Percentiles rank a stretch among this genome's conserved stretches.
phyloP scores from a whole-genome alignment of 139 green algal species.

The Micromonas commoda region DNA sequence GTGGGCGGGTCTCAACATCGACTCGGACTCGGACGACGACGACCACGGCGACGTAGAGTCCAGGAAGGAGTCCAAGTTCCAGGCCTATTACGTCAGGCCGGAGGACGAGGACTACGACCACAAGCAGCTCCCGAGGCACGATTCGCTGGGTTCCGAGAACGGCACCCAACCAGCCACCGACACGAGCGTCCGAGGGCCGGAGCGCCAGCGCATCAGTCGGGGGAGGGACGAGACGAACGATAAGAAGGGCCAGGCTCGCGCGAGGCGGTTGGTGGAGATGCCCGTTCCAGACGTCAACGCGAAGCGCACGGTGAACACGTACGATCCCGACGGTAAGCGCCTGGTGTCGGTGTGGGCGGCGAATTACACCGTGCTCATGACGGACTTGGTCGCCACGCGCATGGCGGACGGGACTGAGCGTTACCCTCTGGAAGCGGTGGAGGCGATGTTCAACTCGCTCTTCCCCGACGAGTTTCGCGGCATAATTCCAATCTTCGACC shows the following conservation, averaged over 20 bases:
- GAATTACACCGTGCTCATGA: slow-evolving; percentile 15
- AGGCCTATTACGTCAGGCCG: background rate
- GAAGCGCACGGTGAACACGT: slow-evolving; percentile 8
- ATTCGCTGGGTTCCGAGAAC: too few species aligned
- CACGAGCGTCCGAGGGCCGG: too few species aligned
- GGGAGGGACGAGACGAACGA: background rate
- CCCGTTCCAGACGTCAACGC: background rate
- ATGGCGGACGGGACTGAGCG: background rate
- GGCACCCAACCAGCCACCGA: too few species aligned
- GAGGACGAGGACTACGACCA: too few species aligned
- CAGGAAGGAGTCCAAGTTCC: too few species aligned
- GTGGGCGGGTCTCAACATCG: slow-evolving; percentile 14
- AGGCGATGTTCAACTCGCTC: slow-evolving; percentile 7
- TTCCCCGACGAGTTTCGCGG: slow-evolving; percentile 12
- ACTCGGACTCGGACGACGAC: background rate
- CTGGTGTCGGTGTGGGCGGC: slow-evolving; percentile 10
- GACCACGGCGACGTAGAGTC: too few species aligned
- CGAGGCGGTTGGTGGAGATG: background rate
- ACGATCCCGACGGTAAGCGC: background rate
- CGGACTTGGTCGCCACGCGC: background rate
- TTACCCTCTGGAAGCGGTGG: background rate
- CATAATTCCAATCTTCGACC: slow-evolving; percentile 19
- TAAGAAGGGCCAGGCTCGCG: background rate
- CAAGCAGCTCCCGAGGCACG: too few species aligned
- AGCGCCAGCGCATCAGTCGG: too few species aligned